Base-by-base conservation (phyloP, 352 stramenopile species). In the Poterioochromonas sp. region DNA sequence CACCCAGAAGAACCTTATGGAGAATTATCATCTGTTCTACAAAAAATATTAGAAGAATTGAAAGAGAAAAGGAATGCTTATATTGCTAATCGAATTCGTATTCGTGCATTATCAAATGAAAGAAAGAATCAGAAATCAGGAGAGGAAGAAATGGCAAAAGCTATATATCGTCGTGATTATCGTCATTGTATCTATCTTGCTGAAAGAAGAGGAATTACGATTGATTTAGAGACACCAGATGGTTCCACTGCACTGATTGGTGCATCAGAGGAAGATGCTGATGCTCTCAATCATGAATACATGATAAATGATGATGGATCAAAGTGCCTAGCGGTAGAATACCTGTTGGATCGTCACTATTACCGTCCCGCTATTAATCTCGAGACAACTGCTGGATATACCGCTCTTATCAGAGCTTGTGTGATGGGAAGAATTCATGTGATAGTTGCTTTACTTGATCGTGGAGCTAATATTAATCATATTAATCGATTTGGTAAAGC, bases 371-470 rank as follows among this genome's bases (percentile, higher is more conserved):
- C 64, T 63, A 62, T 81, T 34, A 78, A 83, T 43, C 44, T 82
- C 26, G 77, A 73, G 20, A 53, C 32, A 34, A 79, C 64, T 22
- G 83, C 40, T 37, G 71, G 73, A 12, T 68, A 83, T 44, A 83
- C 80, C 11, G 79, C 80, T 40, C 73, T 83, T 34, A 81, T 80
- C 22, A 68, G 79, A 37, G 78, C 80, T n/a, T 82, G 78, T 70
- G n/a, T 32, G 58, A 54, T 80, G 22, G 74, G 80, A n/a, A 43
- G 80, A 29, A 37, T 65, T 15, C 71, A 83, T 49, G 79, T 74
- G 22, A 68, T 77, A 22, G 63, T 70, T 34, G 70, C 79, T 29
- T 79, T 83, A 39, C 37, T 83, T 0, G 65, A 83, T 69, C 76
- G 80, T 47, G 64, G 68, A 35, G 80, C 80, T n/a, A 26, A 70